Evolutionary conservation across 2,329 filamentous ascomycete species (phyloP).

Genomic region (Epichloe festucae): DNA sequence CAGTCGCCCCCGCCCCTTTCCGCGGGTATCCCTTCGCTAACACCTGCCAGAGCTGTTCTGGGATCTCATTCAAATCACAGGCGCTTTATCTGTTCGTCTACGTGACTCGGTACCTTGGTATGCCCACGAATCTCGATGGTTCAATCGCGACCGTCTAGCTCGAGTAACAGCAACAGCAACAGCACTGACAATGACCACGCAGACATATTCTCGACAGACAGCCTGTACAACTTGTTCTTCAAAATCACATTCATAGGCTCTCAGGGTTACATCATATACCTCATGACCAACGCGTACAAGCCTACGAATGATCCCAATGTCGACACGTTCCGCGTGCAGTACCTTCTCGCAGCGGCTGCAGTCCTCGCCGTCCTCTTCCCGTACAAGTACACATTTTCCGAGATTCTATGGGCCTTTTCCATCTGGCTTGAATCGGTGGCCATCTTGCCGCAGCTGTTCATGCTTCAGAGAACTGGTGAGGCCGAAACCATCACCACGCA

Average conservation of each 20-base stretch:
- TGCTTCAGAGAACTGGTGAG: conserved; percentile 94
- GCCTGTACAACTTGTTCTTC: conserved; percentile 86
- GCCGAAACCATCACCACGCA: conserved; percentile 99
- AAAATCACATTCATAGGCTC: conserved; percentile 89
- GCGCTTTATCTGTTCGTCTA: conserved; percentile 91
- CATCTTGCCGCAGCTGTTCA: conserved; percentile 93
- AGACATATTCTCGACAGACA: conserved; percentile 79
- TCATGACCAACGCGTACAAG: conserved; percentile 96
- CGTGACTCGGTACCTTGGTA: conserved; percentile 80
- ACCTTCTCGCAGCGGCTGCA: conserved; percentile 71
- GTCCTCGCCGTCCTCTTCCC: conserved; percentile 73
- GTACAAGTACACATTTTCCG: conserved; percentile 66
- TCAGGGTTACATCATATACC: conserved; percentile 88
- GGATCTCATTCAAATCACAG: conserved; percentile 98
- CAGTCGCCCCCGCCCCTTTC: not conserved
- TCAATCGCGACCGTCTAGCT: not conserved
- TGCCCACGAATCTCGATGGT: conserved; percentile 1
- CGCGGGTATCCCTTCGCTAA: conserved; percentile 1
- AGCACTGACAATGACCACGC: conserved; percentile 4
- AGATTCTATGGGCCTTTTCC: conserved; percentile 94
- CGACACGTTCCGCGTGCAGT: conserved; percentile 95
- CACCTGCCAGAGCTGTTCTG: conserved; percentile 67
- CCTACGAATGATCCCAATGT: conserved; percentile 94
- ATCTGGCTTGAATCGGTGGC: conserved; percentile 97
- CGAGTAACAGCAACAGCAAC: not conserved